Evolutionary conservation across 2,329 filamentous ascomycete species (phyloP), one percentile per base, ranked within the genome.

Genomic region (Aspergillus puulaauensis): DNA sequence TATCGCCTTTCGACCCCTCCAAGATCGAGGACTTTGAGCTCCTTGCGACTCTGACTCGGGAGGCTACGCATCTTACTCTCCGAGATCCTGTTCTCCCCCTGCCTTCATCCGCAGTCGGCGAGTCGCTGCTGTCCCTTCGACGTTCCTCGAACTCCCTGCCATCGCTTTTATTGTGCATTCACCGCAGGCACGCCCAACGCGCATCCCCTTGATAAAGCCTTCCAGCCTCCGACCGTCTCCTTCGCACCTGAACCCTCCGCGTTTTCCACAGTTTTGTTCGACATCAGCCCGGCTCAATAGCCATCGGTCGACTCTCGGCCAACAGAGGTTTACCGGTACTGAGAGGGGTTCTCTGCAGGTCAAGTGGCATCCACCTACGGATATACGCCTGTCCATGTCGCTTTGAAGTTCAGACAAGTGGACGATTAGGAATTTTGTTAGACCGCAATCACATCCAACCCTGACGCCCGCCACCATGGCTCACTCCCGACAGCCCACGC

Each of bases 401-500:
- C 27, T 33, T 43, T 52, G 51, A 64, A 49, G 46, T 53, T 48
- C 43, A 45, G 49, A 57, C 55, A 31, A 57, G 37, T 39, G 48
- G 58, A 58, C 44, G 48, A 53, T 15, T 49, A 51, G 56, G 44
- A 52, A 17, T 21, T 11, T 21, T 21, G 31, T 21, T 33, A 53
- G 40, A 43, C 47, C 23, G 52, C 33, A 48, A 41, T 33, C 35
- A 37, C 15, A 24, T 55, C 47, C 19, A 56, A 52, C 24, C 33
- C 50, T 47, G 21, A 54, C 51, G 24, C 52, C 24, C 51, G 44
- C 44, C 59, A 56, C 45, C 52, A 77, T 78, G 74, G 66, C 71
- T 64, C 74, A 75, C 59, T 70, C 69, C 61, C 68, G 73, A 52
- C 68, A 70, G 57, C 59, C 66, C 35, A 65, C 68, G 68, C 74